Conservation (phyloP, 352 stramenopile species). For the Phytophthora multivora region DNA sequence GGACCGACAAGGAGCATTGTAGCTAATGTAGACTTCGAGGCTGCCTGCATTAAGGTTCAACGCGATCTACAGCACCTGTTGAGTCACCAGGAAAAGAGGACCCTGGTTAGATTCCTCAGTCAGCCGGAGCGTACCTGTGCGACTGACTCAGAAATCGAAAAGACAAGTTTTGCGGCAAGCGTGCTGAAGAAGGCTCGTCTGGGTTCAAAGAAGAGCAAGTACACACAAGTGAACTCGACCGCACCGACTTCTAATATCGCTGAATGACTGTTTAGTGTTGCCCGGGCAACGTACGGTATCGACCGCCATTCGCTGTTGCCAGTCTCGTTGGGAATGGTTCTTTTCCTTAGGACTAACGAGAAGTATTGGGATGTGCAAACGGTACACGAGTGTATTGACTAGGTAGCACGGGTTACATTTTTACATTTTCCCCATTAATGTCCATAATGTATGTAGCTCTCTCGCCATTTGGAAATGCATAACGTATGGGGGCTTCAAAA, state of each 20-base stretch:
- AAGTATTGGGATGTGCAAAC: constrained; percentile 1
- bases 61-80: constrained; percentile 7
- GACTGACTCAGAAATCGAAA: background rate
- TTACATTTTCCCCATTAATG: too few relatives aligned
- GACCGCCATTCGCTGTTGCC: constrained; percentile 1
- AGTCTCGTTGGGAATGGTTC: background rate
- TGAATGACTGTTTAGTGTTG: constrained; percentile 3
- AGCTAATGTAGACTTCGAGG: constrained; percentile 1
- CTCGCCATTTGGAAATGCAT: too few relatives aligned
- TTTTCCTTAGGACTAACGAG: background rate
- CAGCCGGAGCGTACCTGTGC: too few relatives aligned
- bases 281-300: background rate
- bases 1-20: constrained; percentile 1
- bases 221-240: background rate
- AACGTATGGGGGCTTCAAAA: too few relatives aligned
- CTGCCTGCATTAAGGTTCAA: constrained; percentile 6
- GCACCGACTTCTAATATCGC: constrained; percentile 8
- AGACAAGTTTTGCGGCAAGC: background rate
- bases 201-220: background rate
- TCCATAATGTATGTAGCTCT: too few relatives aligned
- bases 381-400: constrained; percentile 4
- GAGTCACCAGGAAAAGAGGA: constrained; percentile 6
- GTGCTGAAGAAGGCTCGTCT: constrained; percentile 3
- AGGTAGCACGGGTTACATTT: too few relatives aligned
- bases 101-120: background rate